Evolutionary conservation across 306 rosid species (phyloP), one percentile per base, ranked within the genome.

Genomic region (Ammopiptanthus mongolicus): DNA sequence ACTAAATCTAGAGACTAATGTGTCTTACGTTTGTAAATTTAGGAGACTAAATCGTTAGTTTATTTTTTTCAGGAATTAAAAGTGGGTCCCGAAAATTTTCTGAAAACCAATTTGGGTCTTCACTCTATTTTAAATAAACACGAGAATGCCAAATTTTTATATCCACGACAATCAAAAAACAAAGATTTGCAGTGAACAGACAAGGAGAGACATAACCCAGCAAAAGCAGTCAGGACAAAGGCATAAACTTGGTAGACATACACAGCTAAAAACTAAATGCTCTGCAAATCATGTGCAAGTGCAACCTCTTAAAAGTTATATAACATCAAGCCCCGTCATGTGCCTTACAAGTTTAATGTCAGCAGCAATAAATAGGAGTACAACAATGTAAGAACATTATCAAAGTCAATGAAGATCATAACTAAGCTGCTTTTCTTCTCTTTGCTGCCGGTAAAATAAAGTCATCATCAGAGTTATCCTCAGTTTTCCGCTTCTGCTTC

Each of bases 401-500:
- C 19, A 52, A 65, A 19, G 33, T 28, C 39, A 56, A 42, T 3
- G 47, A 28, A 31, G 29, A 42, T 33, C 66, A 80, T 23, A 71
- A 48, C 51, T 78, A 91, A 63, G 87, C 80, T 34, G 44, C 77
- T 76, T 84, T 85, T 47, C 78, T 77, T 48, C 59, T 89, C 86
- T 88, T 91, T 71, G 77, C 53, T 50, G 5, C 4, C 8, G 25
- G 1, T 37, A 82, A 8, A 63, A 71, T 69, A 80, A 80, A 56
- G 53, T 81, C 92, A 10, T 69, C 85, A 58, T 76, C 88, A 0
- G 94, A 85, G 81, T 84, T 87, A 34, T 68, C 71, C 53, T 79
- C 77, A 18, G 31, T 11, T 81, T 85, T 93, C 68, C 82, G 86
- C 84, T 91, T 93, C 81, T 47, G 88, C 55, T 82, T 91, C 2